Evolutionary conservation across 352 stramenopile genomes (phyloP).

Genomic region (Globisporangium alternatum): DNA sequence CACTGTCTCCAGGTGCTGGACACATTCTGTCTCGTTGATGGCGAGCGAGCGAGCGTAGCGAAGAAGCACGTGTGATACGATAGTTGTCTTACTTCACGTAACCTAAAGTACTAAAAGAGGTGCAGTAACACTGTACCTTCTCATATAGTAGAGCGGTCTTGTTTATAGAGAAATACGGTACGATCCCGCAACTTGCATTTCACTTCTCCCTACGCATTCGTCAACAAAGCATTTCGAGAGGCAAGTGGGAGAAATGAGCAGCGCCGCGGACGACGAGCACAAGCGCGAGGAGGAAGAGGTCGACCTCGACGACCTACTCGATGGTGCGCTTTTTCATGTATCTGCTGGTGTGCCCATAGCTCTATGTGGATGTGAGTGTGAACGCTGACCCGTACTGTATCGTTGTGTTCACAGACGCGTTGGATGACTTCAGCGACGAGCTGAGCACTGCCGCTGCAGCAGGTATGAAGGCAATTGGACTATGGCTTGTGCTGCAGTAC

Average conservation of each 20-base stretch:
- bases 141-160: no score
- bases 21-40: slow-evolving; percentile 32
- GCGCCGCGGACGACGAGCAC: slow-evolving; percentile 26
- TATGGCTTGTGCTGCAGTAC: neutral
- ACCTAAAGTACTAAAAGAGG: no score
- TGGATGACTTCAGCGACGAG: slow-evolving; percentile 83
- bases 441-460: slow-evolving; percentile 26
- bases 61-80: slow-evolving; percentile 11
- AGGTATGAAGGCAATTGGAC: neutral
- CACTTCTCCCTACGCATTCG: neutral
- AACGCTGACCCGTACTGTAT: neutral
- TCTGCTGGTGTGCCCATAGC: neutral
- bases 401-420: slow-evolving; percentile 42
- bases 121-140: no score
- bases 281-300: slow-evolving; percentile 48
- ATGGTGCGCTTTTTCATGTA: slow-evolving; percentile 32
- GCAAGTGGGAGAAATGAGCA: neutral
- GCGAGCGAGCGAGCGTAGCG: slow-evolving; percentile 6
- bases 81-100: no score
- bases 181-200: neutral
- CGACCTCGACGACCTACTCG: slow-evolving; percentile 79
- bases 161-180: no score
- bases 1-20: slow-evolving; percentile 23
- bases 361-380: neutral
- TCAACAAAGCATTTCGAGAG: neutral